Conservation (phyloP, 192 early-diverging fungal species). For the Entomortierella lignicola region DNA sequence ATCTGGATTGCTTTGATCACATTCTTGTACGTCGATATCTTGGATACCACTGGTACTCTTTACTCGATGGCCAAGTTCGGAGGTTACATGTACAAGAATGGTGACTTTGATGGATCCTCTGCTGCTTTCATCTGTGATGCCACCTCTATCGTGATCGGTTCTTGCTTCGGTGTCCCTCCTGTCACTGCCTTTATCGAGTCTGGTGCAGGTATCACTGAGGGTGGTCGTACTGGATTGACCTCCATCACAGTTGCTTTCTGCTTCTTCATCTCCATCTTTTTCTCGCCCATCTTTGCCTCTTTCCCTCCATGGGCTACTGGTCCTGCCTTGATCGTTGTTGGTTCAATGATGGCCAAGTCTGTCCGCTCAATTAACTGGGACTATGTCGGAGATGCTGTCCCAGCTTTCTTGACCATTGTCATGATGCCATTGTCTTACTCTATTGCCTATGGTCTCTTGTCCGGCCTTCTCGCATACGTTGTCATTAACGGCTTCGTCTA, state of each 20-base stretch:
- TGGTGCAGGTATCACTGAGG: conserved; percentile 85
- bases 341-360: conserved; percentile 82
- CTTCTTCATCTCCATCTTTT: conserved; percentile 85
- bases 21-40: conserved; percentile 88
- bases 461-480: conserved; percentile 77
- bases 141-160: conserved; percentile 71
- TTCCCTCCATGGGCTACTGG: conserved; percentile 92
- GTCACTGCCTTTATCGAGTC: conserved; percentile 87
- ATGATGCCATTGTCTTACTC: conserved; percentile 87
- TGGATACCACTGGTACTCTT: conserved; percentile 88
- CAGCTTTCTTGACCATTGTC: conserved; percentile 81
- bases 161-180: conserved; percentile 79
- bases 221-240: conserved; percentile 85
- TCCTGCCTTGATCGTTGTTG: conserved; percentile 83
- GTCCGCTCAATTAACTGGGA: conserved; percentile 86
- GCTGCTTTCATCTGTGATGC: conserved; percentile 84
- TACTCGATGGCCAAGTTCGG: conserved; percentile 88
- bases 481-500: conserved; percentile 74
- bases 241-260: conserved; percentile 72
- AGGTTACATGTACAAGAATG: conserved; percentile 76
- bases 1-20: conserved; percentile 87
- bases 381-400: conserved; percentile 82
- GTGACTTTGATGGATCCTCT: conserved; percentile 83
- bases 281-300: conserved; percentile 88
- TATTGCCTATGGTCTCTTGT: conserved; percentile 86